These are phyloP conservation scores for Leptomonas seymouri DNA, from an alignment of 208 protist genomes.

Conservation along the genomic window DNA sequence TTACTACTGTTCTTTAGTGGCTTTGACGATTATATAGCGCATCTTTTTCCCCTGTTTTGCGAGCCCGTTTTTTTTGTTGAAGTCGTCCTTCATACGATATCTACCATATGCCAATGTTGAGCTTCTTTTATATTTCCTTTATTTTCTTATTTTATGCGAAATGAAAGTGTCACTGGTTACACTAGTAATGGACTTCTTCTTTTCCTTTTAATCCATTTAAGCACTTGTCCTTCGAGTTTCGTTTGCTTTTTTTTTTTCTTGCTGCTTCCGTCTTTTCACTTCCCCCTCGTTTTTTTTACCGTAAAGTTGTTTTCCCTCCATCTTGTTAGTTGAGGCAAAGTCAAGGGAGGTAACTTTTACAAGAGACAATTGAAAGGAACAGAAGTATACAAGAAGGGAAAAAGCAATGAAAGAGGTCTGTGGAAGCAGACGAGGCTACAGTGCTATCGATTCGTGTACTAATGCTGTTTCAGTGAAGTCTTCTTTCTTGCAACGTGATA, in stretches of 20 bases:
- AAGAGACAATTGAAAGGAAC: neutral
- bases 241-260: neutral
- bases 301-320: neutral
- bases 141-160: neutral
- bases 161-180: neutral
- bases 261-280: neutral
- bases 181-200: neutral
- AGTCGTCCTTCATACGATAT: conserved; percentile 8
- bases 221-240: neutral
- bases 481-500: neutral
- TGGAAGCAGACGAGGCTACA: neutral
- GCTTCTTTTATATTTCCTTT: neutral
- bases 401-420: neutral
- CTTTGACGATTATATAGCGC: neutral
- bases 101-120: conserved; percentile 12
- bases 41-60: neutral
- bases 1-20: conserved; percentile 1
- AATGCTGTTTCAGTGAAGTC: neutral
- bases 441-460: neutral
- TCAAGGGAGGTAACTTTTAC: neutral
- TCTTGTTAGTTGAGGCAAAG: conserved; percentile 16
- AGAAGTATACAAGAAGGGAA: neutral
- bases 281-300: no score
- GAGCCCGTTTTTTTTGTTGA: neutral
- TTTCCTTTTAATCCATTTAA: neutral